Conservation (phyloP, 306 rosid species). For the Ormosia emarginata region DNA sequence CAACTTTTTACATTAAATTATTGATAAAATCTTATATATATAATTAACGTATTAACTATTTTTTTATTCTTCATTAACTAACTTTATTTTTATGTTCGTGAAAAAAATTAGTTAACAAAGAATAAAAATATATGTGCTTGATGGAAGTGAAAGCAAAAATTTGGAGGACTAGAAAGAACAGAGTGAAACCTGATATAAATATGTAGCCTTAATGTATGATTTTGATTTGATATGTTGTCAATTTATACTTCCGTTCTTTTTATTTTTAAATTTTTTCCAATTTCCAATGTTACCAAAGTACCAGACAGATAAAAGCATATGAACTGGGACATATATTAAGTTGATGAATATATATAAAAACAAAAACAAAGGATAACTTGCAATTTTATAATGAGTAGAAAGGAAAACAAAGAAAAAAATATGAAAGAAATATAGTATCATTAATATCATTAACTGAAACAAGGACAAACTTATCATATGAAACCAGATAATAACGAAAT, state of each 20-base stretch:
- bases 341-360: background rate
- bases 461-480: slow-evolving; percentile 39
- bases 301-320: background rate
- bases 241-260: background rate
- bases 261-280: background rate
- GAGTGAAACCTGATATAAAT: background rate
- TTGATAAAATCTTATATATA: no score
- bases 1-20: no score
- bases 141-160: background rate
- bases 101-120: no score
- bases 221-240: background rate
- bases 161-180: background rate
- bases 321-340: background rate
- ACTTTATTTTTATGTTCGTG: no score
- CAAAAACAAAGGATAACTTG: background rate
- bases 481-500: slow-evolving; percentile 30
- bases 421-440: background rate
- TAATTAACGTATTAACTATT: no score
- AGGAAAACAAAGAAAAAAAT: background rate
- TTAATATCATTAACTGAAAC: slow-evolving; percentile 22
- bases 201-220: background rate
- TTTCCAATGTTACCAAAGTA: background rate
- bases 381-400: background rate
- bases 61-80: no score
- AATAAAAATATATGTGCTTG: background rate